Conservation (phyloP, 306 rosid genomes). For the Benincasa hispida region DNA sequence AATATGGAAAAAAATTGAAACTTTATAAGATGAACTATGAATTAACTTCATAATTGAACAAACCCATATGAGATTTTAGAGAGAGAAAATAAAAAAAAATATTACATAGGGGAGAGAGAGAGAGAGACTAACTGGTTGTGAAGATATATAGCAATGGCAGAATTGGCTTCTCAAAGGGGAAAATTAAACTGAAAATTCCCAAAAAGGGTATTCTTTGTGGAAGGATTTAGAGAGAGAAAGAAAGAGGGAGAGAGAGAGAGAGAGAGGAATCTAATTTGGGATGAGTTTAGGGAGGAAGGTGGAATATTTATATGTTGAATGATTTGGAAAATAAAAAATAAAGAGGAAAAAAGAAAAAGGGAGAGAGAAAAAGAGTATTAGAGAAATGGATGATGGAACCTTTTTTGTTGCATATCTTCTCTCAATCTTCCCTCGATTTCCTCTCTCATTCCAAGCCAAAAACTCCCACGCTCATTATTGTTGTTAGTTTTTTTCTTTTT, state of each 20-base stretch:
- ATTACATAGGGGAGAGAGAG: not conserved
- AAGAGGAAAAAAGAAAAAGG: not conserved
- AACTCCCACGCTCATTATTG: conserved; percentile 6
- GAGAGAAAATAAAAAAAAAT: not conserved
- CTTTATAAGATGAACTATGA: not conserved
- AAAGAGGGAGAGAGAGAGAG: not conserved
- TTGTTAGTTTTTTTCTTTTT: not conserved
- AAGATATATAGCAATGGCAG: not conserved
- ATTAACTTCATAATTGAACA: not conserved
- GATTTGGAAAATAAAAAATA: not conserved
- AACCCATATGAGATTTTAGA: not conserved
- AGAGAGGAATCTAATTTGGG: not conserved
- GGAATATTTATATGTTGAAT: conserved; percentile 9
- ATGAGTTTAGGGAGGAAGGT: not conserved
- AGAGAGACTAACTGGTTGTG: not conserved
- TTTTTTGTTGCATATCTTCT: conserved; percentile 26
- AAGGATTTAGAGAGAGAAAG: not conserved
- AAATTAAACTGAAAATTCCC: not conserved
- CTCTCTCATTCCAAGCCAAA: conserved; percentile 38
- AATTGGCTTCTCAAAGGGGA: not conserved
- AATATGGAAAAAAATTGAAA: not conserved
- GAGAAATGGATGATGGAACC: not conserved
- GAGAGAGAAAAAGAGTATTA: not conserved
- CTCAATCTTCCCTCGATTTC: conserved; percentile 57
- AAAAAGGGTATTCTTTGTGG: not conserved